Conservation (phyloP, 306 rosid species). For the Begonia peltatifolia region DNA sequence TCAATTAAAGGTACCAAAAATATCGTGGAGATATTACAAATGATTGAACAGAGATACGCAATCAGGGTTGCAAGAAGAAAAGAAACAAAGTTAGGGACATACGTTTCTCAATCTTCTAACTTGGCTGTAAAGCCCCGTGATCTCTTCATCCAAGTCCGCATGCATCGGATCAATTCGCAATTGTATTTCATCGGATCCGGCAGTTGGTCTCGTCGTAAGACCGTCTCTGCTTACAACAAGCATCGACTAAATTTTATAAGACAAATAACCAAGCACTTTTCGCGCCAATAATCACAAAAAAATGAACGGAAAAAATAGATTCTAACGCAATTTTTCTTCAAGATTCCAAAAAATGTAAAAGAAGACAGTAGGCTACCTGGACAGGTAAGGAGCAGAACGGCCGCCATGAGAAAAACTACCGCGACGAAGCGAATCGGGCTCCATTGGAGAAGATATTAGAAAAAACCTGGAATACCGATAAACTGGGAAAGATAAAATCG, state of each 20-base stretch:
- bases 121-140: conserved; percentile 75
- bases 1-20: neutral
- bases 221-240: conserved; percentile 45
- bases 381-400: conserved; percentile 45
- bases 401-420: conserved; percentile 26
- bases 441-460: conserved; percentile 25
- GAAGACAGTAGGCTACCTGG: conserved; percentile 29
- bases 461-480: too few relatives aligned
- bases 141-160: conserved; percentile 60
- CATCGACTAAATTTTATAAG: conserved; percentile 1
- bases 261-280: too few relatives aligned
- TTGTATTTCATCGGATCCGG: conserved; percentile 71
- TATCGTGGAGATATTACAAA: too few relatives aligned
- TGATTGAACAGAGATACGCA: neutral
- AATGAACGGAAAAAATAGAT: neutral
- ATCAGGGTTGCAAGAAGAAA: neutral
- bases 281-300: neutral
- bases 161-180: conserved; percentile 71
- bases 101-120: conserved; percentile 68
- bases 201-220: conserved; percentile 61
- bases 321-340: neutral
- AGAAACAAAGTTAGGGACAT: conserved; percentile 3
- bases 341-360: neutral
- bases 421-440: conserved; percentile 33
- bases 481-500: too few relatives aligned